These are phyloP conservation scores for Dendrostoma leiphaemia DNA, from an alignment of 2,329 filamentous ascomycete species.

Conservation along the genomic window DNA sequence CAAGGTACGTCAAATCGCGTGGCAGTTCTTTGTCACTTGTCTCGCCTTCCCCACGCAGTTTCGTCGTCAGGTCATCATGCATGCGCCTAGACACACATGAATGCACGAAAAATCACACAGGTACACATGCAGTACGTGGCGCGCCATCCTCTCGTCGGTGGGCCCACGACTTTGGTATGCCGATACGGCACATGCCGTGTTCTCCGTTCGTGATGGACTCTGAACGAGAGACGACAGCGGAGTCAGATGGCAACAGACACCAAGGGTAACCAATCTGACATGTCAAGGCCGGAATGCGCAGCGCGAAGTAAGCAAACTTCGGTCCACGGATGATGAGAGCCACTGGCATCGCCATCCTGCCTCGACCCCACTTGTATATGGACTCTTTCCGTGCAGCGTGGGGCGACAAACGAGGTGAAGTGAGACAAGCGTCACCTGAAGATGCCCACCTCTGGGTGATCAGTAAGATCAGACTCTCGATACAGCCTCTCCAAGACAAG, in stretches of 20 bases:
- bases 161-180: neutral
- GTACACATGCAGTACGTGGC: neutral
- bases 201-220: neutral
- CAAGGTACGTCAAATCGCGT: conserved; percentile 14
- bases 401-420: conserved; percentile 10
- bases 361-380: neutral
- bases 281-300: neutral
- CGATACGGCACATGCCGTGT: neutral
- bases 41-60: conserved; percentile 2
- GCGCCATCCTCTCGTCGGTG: neutral
- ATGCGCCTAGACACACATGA: neutral
- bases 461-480: conserved; percentile 1
- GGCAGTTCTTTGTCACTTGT: conserved; percentile 16
- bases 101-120: neutral
- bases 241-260: neutral
- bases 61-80: conserved; percentile 1
- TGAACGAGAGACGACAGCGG: neutral
- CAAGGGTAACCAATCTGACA: neutral
- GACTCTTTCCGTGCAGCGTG: conserved; percentile 7
- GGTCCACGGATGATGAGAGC: neutral
- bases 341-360: neutral
- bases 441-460: conserved; percentile 1
- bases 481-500: conserved; percentile 3
- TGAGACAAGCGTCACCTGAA: conserved; percentile 13
- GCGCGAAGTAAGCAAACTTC: neutral